A percentile compares a stretch with the other conserved stretches of the same genome.
Conservation (phyloP, 2,329 filamentous ascomycete species). For the Aspergillus sp. region DNA sequence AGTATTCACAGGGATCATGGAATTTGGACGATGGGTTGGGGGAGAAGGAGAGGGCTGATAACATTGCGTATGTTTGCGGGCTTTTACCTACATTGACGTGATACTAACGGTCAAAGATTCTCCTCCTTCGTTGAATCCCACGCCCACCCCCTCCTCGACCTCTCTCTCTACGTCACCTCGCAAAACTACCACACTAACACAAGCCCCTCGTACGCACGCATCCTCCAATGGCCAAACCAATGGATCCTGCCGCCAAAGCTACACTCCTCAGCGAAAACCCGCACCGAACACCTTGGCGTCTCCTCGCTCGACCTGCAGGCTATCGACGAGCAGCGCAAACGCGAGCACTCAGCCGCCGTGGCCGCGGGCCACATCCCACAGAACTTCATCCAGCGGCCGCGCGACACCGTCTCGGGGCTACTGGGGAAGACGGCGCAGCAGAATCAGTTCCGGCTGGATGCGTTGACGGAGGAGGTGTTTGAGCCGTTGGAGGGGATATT, state of each 20-base stretch:
- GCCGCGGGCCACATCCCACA: slow-evolving; percentile 34
- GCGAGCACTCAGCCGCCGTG: slow-evolving; percentile 32
- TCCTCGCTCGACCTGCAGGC: slow-evolving; percentile 58
- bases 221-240: slow-evolving; percentile 79
- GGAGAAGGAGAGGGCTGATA: slow-evolving; percentile 40
- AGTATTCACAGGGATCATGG: slow-evolving; percentile 42
- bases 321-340: slow-evolving; percentile 32
- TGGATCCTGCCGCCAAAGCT: slow-evolving; percentile 73
- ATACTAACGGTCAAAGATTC: slow-evolving; percentile 22
- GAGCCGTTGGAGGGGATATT: slow-evolving; percentile 60
- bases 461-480: slow-evolving; percentile 62
- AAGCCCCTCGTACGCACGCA: slow-evolving; percentile 67
- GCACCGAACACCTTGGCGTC: slow-evolving; percentile 63
- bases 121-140: slow-evolving; percentile 64
- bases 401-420: slow-evolving; percentile 52
- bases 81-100: neutral
- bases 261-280: slow-evolving; percentile 59
- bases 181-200: slow-evolving; percentile 75
- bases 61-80: slow-evolving; percentile 37
- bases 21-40: slow-evolving; percentile 39
- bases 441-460: slow-evolving; percentile 67
- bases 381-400: slow-evolving; percentile 48
- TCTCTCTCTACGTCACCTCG: slow-evolving; percentile 82
- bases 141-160: slow-evolving; percentile 69
- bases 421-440: slow-evolving; percentile 61